Evolutionary conservation across 1,139 yeast genomes (phyloP), one percentile per base, ranked within the genome.

Genomic region (Diutina catenulata): DNA sequence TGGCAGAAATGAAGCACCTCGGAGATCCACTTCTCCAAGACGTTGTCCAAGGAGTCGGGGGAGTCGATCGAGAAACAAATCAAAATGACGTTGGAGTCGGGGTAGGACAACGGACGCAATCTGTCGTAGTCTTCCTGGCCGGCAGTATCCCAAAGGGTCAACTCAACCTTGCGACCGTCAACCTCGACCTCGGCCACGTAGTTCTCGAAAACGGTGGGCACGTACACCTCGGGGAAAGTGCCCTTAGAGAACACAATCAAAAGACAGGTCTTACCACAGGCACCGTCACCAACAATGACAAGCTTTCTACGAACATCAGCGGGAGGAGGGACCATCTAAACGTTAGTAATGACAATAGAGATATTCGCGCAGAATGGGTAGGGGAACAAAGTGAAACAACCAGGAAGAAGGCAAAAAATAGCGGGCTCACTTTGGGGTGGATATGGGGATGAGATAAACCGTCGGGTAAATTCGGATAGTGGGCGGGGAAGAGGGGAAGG

Each of bases 51-150:
- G 24, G 95, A 83, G 62, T 86, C 95, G 46, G 95, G 96, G 31
- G 88, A 74, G 59, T 84, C 94, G 47, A 87, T 76, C 20, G 95
- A 79, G 70, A 86, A 87, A 70, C 95, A 86, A 52, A 87, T 84
- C 59, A 87, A 72, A 47, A 87, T 83, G 46, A 87, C 95, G 57
- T 87, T 83, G 39, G 95, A 81, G 59, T 86, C 95, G 43, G 95
- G 95, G 64, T 87, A 87, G 22, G 94, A 80, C 51, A 87, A 70
- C 24, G 95, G 95, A 68, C 96, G 80, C 57, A 87, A 72, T 65
- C 95, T 80, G 62, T 86, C 95, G 62, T 86, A 87, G 66, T 87
- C 96, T 69, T 87, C 95, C 72, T 87, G 96, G 46, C 96, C 96
- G 41, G 96, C 96, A 50, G 96, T 87, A 83, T 87, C 96, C 95